Base-by-base conservation (phyloP, 2,329 filamentous ascomycete genomes). In the Capronia epimyces region DNA sequence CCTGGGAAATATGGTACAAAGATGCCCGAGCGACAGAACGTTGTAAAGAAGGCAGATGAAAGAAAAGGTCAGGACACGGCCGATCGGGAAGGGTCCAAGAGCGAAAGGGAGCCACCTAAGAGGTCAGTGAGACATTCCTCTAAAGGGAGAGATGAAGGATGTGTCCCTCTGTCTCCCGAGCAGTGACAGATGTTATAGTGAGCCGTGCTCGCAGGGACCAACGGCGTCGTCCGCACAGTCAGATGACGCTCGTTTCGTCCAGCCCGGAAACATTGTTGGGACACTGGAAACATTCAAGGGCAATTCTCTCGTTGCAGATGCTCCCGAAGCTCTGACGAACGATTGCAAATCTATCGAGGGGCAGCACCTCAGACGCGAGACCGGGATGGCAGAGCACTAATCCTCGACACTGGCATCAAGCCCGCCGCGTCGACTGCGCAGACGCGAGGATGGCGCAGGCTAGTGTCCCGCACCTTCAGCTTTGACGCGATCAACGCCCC, bases 61-160 rank as follows among this genome's bases (percentile, higher is more conserved):
- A 34, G 20, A 43, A 47, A 16, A 43, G 40, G 37, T 5, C 24
- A 29, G 31, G 31, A 10, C 27, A 13, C 15, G 31, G 31, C n/a
- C 31, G 31, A 34, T 34, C 31, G 15, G 16, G 20, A 43, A 52
- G 41, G 32, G 34, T 40, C 39, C 13, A 36, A 39, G 39, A 43
- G 43, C 39, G 21, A 29, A 47, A 37, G 41, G 37, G 32, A n/a
- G 32, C 16, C 44, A 45, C 15, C 15, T 37, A 15, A 43, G 18
- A 49, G 51, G 49, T 57, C 55, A 55, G 49, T 53, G 49, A 55
- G 46, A 55, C 49, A 57, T 54, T 52, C 34, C 21, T 47, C 25
- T 37, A 36, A 46, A 22, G 24, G 31, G 43, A 31, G 18, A 40
- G 29, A 40, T 45, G 41, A 50, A 44, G 39, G 22, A 51, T 44